Conservation (phyloP, 257 asterid genomes). For the Solanum pinnatisectum region DNA sequence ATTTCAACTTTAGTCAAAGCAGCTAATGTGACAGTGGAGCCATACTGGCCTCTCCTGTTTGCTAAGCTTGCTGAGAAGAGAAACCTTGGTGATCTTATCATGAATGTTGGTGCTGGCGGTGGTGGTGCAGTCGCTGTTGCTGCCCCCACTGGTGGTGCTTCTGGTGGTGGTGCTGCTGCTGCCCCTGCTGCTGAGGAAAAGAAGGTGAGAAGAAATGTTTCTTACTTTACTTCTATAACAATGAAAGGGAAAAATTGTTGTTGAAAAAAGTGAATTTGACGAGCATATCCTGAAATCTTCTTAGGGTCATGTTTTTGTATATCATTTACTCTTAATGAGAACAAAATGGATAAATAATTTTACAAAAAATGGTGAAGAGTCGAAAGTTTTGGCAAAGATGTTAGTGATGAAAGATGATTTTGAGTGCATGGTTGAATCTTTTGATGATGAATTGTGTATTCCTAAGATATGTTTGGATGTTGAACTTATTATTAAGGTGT, state of each 20-base stretch:
- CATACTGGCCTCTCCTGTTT: constrained; percentile 67
- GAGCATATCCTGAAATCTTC: not conserved
- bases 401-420: not conserved
- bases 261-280: not conserved
- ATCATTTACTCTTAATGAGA: not conserved
- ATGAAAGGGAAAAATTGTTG: not conserved
- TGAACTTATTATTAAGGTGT: not conserved
- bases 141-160: constrained; percentile 26
- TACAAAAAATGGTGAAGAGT: too few species aligned
- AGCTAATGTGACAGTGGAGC: constrained; percentile 56
- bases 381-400: not conserved
- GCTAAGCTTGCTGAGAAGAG: constrained; percentile 66
- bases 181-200: constrained; percentile 40
- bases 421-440: not conserved
- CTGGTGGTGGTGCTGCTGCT: constrained; percentile 48
- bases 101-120: constrained; percentile 61
- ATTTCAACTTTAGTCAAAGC: constrained; percentile 40
- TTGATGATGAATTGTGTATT: not conserved
- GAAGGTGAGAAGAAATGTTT: constrained; percentile 15
- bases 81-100: constrained; percentile 47
- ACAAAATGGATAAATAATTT: not conserved
- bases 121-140: constrained; percentile 40
- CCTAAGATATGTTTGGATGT: not conserved
- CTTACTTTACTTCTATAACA: not conserved
- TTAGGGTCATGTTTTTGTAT: not conserved